Evolutionary conservation across 2,329 filamentous ascomycete genomes (phyloP).

Genomic region (Amauroascus niger): DNA sequence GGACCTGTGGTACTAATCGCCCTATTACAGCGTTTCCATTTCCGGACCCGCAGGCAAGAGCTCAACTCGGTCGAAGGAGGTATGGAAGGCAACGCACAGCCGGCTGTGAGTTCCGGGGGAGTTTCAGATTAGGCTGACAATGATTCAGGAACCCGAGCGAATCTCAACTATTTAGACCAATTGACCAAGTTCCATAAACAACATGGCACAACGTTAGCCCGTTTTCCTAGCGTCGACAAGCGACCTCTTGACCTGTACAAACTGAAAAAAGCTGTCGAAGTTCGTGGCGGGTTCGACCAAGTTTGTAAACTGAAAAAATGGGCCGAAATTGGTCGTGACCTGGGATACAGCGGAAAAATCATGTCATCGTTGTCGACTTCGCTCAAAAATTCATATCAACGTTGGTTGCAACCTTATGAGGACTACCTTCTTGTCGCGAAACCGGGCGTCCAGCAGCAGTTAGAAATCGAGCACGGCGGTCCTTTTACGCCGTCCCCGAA

Average conservation of each 20-base stretch:
- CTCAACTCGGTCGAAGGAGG: slow-evolving; percentile 97
- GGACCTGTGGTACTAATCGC: background rate
- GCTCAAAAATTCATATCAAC: slow-evolving; percentile 93
- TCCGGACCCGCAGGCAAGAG: slow-evolving; percentile 90
- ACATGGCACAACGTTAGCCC: slow-evolving; percentile 84
- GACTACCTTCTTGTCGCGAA: slow-evolving; percentile 86
- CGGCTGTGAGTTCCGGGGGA: background rate
- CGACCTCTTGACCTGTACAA: slow-evolving; percentile 91
- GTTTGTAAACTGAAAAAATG: slow-evolving; percentile 98
- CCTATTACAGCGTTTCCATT: slow-evolving; percentile 74
- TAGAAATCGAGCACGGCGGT: slow-evolving; percentile 87
- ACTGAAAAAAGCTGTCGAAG: slow-evolving; percentile 92
- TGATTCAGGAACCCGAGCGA: slow-evolving; percentile 72
- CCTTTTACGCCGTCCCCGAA: slow-evolving; percentile 72
- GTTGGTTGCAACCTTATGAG: slow-evolving; percentile 95
- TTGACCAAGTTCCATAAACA: slow-evolving; percentile 95
- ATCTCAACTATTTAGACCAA: slow-evolving; percentile 91
- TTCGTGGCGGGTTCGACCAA: slow-evolving; percentile 85
- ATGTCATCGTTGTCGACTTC: slow-evolving; percentile 98
- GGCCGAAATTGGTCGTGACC: slow-evolving; percentile 92
- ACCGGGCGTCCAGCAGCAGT: slow-evolving; percentile 89
- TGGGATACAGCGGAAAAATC: slow-evolving; percentile 98
- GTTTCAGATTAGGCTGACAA: slow-evolving; percentile 27
- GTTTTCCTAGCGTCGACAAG: slow-evolving; percentile 94
- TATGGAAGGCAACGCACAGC: slow-evolving; percentile 40